A percentile compares a stretch with the other conserved stretches of the same genome.
These are phyloP conservation scores for Xylaria sp. DNA, from an alignment of 2,329 filamentous ascomycete species.

Conservation along the genomic window DNA sequence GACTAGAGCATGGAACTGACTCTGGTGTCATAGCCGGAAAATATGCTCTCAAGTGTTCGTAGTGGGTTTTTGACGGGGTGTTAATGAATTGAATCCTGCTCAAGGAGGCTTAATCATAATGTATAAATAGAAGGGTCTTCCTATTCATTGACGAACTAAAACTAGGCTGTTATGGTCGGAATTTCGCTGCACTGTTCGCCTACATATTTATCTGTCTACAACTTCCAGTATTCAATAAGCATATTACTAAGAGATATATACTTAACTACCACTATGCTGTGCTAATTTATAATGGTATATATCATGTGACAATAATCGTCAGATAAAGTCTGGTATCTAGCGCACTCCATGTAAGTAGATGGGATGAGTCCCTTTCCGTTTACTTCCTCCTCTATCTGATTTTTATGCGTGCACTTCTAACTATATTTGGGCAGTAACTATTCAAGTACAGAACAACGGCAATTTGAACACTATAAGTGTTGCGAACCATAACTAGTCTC, in stretches of 20 bases:
- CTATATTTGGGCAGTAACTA: background rate
- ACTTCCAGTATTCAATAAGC: background rate
- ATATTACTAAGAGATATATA: background rate
- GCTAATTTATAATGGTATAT: too few species aligned
- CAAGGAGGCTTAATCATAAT: slow-evolving; percentile 25
- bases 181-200: background rate
- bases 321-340: too few species aligned
- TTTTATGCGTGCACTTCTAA: background rate
- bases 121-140: background rate
- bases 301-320: too few species aligned
- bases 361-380: too few species aligned
- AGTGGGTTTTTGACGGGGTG: background rate
- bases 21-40: background rate
- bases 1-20: background rate
- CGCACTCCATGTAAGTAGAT: background rate
- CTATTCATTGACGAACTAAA: background rate
- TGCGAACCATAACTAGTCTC: too few species aligned
- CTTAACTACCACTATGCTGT: background rate
- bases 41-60: background rate
- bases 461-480: background rate
- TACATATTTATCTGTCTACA: background rate
- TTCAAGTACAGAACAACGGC: background rate
- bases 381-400: background rate
- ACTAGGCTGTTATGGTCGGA: background rate
- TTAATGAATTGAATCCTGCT: background rate